These are phyloP conservation scores for Bipolaris bicolor DNA, from an alignment of 2,329 filamentous ascomycete species.

Conservation along the genomic window DNA sequence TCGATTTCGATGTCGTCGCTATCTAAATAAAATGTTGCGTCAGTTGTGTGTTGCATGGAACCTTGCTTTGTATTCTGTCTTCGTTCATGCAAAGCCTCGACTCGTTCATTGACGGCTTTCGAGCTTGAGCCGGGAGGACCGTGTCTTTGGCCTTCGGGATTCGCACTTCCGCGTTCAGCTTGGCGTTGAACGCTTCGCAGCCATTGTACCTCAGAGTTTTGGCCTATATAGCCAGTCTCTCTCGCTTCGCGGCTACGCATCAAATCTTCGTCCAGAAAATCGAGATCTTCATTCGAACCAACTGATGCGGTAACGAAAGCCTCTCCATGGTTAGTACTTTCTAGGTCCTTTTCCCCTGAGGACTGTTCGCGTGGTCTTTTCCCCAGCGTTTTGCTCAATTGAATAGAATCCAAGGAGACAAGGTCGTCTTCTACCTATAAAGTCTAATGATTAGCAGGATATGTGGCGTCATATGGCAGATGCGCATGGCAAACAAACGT, in stretches of 20 bases:
- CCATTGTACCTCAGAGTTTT: conserved; percentile 46
- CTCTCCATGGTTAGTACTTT: conserved; percentile 21
- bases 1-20: conserved; percentile 37
- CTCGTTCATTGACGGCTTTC: conserved; percentile 18
- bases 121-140: conserved; percentile 27
- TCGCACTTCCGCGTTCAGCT: conserved; percentile 12
- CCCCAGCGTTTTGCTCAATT: conserved; percentile 12
- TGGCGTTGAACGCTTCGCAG: conserved; percentile 38
- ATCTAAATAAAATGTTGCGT: conserved; percentile 46
- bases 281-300: conserved; percentile 40
- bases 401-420: conserved; percentile 6
- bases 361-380: conserved; percentile 23
- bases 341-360: neutral
- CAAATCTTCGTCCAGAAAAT: conserved; percentile 40
- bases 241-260: conserved; percentile 34
- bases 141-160: conserved; percentile 21
- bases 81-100: conserved; percentile 28
- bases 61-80: conserved; percentile 16
- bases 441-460: neutral
- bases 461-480: neutral
- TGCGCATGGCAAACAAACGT: neutral
- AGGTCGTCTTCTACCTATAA: conserved; percentile 30
- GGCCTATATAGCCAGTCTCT: conserved; percentile 44
- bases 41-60: conserved; percentile 27
- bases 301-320: conserved; percentile 28